Evolutionary conservation across 2,329 filamentous ascomycete genomes (phyloP).

Genomic region (Stachybotrys elegans): DNA sequence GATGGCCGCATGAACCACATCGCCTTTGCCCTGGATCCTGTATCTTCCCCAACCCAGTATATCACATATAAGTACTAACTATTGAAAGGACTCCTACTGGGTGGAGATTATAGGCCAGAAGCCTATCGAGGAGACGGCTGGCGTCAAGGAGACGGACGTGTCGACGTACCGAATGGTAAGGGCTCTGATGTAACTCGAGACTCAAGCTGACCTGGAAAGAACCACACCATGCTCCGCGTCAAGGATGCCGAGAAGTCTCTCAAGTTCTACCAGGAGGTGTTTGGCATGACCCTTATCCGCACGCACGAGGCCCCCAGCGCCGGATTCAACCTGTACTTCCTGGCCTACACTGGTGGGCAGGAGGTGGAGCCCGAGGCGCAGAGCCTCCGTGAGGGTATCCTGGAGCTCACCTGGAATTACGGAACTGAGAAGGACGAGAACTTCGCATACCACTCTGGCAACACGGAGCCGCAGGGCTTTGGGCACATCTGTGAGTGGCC

Average conservation of each 20-base stretch:
- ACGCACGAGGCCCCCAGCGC: slow-evolving; percentile 64
- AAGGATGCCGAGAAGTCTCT: slow-evolving; percentile 73
- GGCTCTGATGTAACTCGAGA: background rate
- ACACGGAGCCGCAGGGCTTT: slow-evolving; percentile 86
- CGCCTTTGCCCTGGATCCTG: slow-evolving; percentile 83
- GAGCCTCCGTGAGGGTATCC: slow-evolving; percentile 70
- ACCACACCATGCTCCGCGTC: slow-evolving; percentile 93
- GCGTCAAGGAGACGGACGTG: slow-evolving; percentile 66
- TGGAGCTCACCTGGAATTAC: slow-evolving; percentile 85
- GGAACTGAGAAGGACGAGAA: slow-evolving; percentile 78
- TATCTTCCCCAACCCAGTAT: no score
- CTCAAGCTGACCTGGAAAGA: slow-evolving; percentile 37
- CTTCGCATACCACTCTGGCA: slow-evolving; percentile 90
- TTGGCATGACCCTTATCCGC: slow-evolving; percentile 82
- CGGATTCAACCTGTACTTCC: slow-evolving; percentile 88
- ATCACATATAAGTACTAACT: no score
- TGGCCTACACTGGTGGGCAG: slow-evolving; percentile 66
- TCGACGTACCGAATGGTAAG: slow-evolving; percentile 66
- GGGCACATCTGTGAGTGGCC: slow-evolving; percentile 85
- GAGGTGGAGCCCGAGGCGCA: slow-evolving; percentile 48
- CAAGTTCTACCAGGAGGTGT: slow-evolving; percentile 76
- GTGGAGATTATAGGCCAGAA: slow-evolving; percentile 77
- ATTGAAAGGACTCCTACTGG: slow-evolving; percentile 88
- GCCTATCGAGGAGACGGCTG: slow-evolving; percentile 65
- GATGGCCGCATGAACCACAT: slow-evolving; percentile 86